Percentiles rank a stretch among this genome's conserved stretches.
Evolutionary conservation across 2,329 filamentous ascomycete species (phyloP).

Genomic region (Pezicula rhizophila): DNA sequence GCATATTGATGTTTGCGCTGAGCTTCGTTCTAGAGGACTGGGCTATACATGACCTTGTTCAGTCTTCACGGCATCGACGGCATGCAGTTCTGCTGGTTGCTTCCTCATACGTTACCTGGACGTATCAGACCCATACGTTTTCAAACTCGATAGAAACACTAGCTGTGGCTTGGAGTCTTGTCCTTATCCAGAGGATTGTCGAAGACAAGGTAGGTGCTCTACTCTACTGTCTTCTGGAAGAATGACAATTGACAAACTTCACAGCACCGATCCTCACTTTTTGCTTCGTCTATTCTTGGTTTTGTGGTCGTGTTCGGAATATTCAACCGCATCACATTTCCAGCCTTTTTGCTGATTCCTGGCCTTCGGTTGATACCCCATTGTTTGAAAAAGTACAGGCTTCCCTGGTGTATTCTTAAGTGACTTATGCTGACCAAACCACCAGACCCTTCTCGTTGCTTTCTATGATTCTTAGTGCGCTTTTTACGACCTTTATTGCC

Average conservation of each 20-base stretch:
- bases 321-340: constrained; percentile 97
- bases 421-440: constrained; percentile 6
- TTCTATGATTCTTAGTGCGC: constrained; percentile 57
- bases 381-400: constrained; percentile 69
- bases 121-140: constrained; percentile 96
- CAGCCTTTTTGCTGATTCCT: constrained; percentile 83
- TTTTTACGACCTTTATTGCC: constrained; percentile 65
- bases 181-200: constrained; percentile 81
- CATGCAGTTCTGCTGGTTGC: constrained; percentile 78
- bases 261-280: constrained; percentile 67
- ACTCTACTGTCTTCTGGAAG: neutral
- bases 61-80: constrained; percentile 63
- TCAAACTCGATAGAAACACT: constrained; percentile 96
- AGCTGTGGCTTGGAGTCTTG: constrained; percentile 86
- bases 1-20: constrained; percentile 85
- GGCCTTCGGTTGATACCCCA: constrained; percentile 78
- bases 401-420: neutral
- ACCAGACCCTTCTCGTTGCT: constrained; percentile 53
- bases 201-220: constrained; percentile 62
- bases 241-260: constrained; percentile 8
- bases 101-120: constrained; percentile 98
- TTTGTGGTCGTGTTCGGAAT: constrained; percentile 77
- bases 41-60: constrained; percentile 88
- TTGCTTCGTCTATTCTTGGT: constrained; percentile 73
- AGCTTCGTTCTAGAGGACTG: constrained; percentile 98